Evolutionary conservation across 1,284 basidiomycete species (phyloP).

Genomic region (Puccinia coronata): DNA sequence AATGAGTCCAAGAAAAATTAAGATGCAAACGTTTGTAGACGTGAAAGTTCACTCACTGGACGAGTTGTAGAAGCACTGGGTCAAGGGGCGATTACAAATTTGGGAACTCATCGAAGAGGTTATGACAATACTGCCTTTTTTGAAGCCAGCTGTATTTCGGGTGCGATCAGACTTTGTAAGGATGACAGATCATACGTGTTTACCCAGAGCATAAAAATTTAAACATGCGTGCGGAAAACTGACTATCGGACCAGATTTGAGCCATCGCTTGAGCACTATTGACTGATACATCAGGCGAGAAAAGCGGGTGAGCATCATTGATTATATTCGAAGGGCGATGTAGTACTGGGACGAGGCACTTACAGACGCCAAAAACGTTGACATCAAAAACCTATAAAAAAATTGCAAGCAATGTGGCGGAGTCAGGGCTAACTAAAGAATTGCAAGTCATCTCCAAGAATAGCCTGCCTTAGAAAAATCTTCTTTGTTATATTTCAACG

Average conservation of each 20-base stretch:
- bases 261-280: slow-evolving; percentile 58
- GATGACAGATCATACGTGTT: too few species aligned
- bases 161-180: too few species aligned
- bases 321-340: not conserved
- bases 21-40: not conserved
- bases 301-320: not conserved
- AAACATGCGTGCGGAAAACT: not conserved
- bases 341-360: slow-evolving; percentile 6
- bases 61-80: slow-evolving; percentile 46
- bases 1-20: not conserved
- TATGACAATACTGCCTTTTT: slow-evolving; percentile 58
- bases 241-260: slow-evolving; percentile 57
- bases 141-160: slow-evolving; percentile 52
- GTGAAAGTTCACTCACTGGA: slow-evolving; percentile 14
- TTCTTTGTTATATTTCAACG: slow-evolving; percentile 42
- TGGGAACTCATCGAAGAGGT: slow-evolving; percentile 58
- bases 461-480: slow-evolving; percentile 53
- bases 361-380: slow-evolving; percentile 58
- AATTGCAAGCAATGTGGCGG: not conserved
- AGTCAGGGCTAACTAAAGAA: not conserved
- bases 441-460: slow-evolving; percentile 25
- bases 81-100: slow-evolving; percentile 51
- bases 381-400: slow-evolving; percentile 57
- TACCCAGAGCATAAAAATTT: too few species aligned
- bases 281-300: slow-evolving; percentile 49